Base-by-base conservation (phyloP, 2,329 filamentous ascomycete genomes). In the Elsinoe fawcettii region DNA sequence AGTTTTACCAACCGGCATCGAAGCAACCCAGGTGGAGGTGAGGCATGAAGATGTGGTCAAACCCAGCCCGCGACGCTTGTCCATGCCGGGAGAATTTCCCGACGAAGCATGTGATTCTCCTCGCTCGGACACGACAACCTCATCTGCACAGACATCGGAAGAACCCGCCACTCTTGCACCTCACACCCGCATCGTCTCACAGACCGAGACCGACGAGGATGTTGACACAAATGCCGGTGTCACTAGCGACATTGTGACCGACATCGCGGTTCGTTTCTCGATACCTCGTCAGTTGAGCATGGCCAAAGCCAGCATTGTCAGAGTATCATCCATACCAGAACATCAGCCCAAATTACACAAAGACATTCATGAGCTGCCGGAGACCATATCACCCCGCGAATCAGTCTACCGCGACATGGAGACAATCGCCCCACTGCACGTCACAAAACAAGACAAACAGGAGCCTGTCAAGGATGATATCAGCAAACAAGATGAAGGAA, bases 251-350 rank as follows among this genome's bases (percentile, higher is more conserved):
- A 65, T 66, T 60, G 62, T 70, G 46, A 71, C 69, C 5, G 69
- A 71, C 58, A 64, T 70, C 23, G 68, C 68, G 44, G 65, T 70
- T n/a, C 68, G 67, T 41, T 71, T 71, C 59, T 70, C 69, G 0
- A 54, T 71, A 34, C 69, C 69, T 7, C 64, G 64, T 16, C 66
- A 66, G 5, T 67, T 68, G 2, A 71, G 57, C 49, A 64, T 43
- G 64, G 64, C 30, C 64, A 55, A 60, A 18, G 56, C 57, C 47
- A 58, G 44, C 27, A 58, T 46, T 22, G 25, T 46, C 39, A 49
- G 54, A 25, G 1, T 51, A 69, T 39, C 69, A 69, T n/a, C 64
- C 63, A 16, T 66, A 65, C 7, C 67, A 67, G 3, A 71, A 44
- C 49, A 64, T 39, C 53, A 51, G 36, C 20, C 55, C 12, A 49